Evolutionary conservation across 2,329 filamentous ascomycete species (phyloP), one percentile per base, ranked within the genome.

Genomic region (Aureobasidium sp.): DNA sequence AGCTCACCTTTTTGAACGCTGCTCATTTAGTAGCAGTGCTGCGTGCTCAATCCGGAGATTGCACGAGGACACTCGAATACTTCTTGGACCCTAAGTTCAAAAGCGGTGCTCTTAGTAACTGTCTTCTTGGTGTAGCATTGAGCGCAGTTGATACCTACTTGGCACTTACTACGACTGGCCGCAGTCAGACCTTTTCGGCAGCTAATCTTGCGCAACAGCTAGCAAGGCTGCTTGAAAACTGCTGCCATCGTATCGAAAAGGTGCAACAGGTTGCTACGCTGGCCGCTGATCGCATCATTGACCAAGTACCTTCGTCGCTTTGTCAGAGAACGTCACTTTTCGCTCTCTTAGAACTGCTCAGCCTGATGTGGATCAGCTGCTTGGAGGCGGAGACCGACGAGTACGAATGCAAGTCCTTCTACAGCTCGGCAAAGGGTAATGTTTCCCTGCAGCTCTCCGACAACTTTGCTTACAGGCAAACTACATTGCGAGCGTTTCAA

Each of bases 361-460:
- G 91, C 3, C 83, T 99, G 31, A 91, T 99, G 87, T 99, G 93
- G 93, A 85, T 86, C 52, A 93, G 91, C 70, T 99, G 94, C 71
- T 79, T 99, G 17, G 93, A 99, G 72, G 89, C 89, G 14, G 94
- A 99, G 73, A 92, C 92, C 0, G 93, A 99, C 68, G 86, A 95
- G 70, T 99, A 97, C 70, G 87, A 91, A 58, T 95, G 91, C 76
- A 87, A 87, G 64, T 89, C 91, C 4, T 86, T 84, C 3, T 95
- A 96, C 72, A 86, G 82, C 4, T 97, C 92, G 0, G 76, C 82
- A 1, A 84, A 89, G 65, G 91, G 89, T 14, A 85, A 88, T 45
- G 89, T 99, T 25, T 87, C 85, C 0, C 84, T 99, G 25, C 88
- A 96, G 70, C 80, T 99, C n/a, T 96, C 94, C 1, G 94, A 99